phyloP scores from a whole-genome alignment of 2,329 filamentous ascomycete genomes.

The Fusarium xylarioides region DNA sequence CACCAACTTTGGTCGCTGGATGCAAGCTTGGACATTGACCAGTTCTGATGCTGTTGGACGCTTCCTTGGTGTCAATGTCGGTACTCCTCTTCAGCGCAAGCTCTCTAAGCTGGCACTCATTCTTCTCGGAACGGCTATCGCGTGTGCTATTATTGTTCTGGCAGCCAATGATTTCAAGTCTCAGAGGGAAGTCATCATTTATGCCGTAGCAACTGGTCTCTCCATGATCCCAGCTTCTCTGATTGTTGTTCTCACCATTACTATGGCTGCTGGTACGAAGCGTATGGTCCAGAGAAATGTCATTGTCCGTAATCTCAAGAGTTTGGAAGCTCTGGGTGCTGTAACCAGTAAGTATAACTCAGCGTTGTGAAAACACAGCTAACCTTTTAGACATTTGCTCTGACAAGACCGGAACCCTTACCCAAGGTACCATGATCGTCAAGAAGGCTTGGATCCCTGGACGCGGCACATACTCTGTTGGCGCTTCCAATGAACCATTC shows the following conservation, averaged over 20 bases:
- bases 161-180: constrained; percentile 67
- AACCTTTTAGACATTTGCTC: constrained; percentile 58
- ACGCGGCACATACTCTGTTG: constrained; percentile 57
- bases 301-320: constrained; percentile 61
- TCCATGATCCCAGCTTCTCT: constrained; percentile 62
- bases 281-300: constrained; percentile 62
- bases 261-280: constrained; percentile 64
- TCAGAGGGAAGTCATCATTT: constrained; percentile 67
- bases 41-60: constrained; percentile 65
- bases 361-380: constrained; percentile 6
- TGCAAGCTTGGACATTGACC: constrained; percentile 51
- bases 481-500: constrained; percentile 62
- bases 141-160: constrained; percentile 76
- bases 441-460: constrained; percentile 62
- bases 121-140: constrained; percentile 71
- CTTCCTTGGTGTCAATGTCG: constrained; percentile 74
- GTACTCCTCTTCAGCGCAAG: constrained; percentile 75
- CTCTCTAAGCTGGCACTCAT: constrained; percentile 73
- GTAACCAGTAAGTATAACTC: constrained; percentile 53
- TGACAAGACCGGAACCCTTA: constrained; percentile 66
- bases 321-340: constrained; percentile 66
- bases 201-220: constrained; percentile 56
- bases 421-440: constrained; percentile 63
- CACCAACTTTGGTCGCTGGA: constrained; percentile 44
- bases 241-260: constrained; percentile 64